Conservation (phyloP, 805 yeast species). For the Zygoascus biomembranicola region DNA sequence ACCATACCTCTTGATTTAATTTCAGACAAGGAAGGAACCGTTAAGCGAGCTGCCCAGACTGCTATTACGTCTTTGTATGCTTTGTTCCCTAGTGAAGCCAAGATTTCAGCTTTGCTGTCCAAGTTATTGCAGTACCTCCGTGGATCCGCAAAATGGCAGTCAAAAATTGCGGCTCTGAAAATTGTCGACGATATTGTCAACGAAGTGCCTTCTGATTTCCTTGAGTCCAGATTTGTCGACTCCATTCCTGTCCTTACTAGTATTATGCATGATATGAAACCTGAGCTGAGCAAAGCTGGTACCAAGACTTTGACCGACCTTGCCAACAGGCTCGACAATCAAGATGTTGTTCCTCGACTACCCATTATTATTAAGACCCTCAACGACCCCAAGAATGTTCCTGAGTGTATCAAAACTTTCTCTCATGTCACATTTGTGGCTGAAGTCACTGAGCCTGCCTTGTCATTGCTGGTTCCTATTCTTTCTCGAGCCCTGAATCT, state of each 20-base stretch:
- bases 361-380: constrained; percentile 80
- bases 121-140: constrained; percentile 53
- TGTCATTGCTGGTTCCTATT: constrained; percentile 85
- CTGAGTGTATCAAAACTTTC: constrained; percentile 79
- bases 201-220: constrained; percentile 75
- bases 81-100: constrained; percentile 67
- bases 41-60: constrained; percentile 76
- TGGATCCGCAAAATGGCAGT: constrained; percentile 89
- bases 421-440: constrained; percentile 96
- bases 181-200: constrained; percentile 65
- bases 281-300: constrained; percentile 87
- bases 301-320: constrained; percentile 54
- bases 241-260: constrained; percentile 82
- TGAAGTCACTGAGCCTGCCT: constrained; percentile 94
- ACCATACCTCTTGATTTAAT: constrained; percentile 58
- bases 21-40: constrained; percentile 82
- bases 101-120: constrained; percentile 61
- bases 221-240: constrained; percentile 71
- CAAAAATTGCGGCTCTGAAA: constrained; percentile 72
- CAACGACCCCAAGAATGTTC: constrained; percentile 83
- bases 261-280: constrained; percentile 90
- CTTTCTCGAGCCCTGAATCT: constrained; percentile 80
- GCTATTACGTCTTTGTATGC: constrained; percentile 65
- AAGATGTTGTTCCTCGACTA: constrained; percentile 81
- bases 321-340: constrained; percentile 83